A percentile compares a stretch with the other conserved stretches of the same genome.
These are phyloP conservation scores for Hysterium pulicare DNA, from an alignment of 2,329 filamentous ascomycete genomes.

Conservation along the genomic window DNA sequence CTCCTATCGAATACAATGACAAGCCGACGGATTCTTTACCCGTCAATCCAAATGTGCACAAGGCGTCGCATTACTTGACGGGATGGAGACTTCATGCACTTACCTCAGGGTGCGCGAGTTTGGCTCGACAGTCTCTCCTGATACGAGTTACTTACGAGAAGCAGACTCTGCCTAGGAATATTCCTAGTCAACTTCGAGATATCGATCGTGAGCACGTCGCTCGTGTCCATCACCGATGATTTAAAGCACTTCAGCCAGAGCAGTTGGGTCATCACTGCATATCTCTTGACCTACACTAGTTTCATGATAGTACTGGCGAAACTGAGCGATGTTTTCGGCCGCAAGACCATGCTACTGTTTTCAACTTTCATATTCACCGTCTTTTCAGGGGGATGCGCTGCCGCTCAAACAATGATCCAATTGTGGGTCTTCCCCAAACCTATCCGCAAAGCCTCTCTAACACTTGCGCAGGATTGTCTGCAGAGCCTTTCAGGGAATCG, in stretches of 20 bases:
- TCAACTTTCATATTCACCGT: slow-evolving; percentile 23
- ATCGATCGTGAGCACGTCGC: slow-evolving; percentile 34
- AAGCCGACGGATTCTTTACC: too few species aligned
- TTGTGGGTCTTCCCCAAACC: slow-evolving; percentile 9
- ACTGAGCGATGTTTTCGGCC: slow-evolving; percentile 29
- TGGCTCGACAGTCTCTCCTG: too few species aligned
- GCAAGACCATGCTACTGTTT: slow-evolving; percentile 20
- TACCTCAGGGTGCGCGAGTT: too few species aligned
- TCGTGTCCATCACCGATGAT: slow-evolving; percentile 30
- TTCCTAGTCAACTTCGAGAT: slow-evolving; percentile 35
- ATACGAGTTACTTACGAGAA: too few species aligned
- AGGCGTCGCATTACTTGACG: too few species aligned
- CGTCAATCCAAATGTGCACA: too few species aligned
- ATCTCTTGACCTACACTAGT: slow-evolving; percentile 37
- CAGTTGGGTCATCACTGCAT: slow-evolving; percentile 34
- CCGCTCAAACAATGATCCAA: slow-evolving; percentile 26
- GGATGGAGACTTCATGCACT: too few species aligned
- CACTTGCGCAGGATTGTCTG: slow-evolving; percentile 21
- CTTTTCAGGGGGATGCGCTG: slow-evolving; percentile 29
- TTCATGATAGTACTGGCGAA: slow-evolving; percentile 32
- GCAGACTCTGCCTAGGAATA: slow-evolving; percentile 19
- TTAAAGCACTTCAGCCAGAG: slow-evolving; percentile 26
- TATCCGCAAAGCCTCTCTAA: neutral
- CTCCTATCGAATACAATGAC: too few species aligned
- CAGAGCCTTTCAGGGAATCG: slow-evolving; percentile 30